Evolutionary conservation across 2,329 filamentous ascomycete genomes (phyloP), one percentile per base, ranked within the genome.

Genomic region (Fusarium tricinctum): DNA sequence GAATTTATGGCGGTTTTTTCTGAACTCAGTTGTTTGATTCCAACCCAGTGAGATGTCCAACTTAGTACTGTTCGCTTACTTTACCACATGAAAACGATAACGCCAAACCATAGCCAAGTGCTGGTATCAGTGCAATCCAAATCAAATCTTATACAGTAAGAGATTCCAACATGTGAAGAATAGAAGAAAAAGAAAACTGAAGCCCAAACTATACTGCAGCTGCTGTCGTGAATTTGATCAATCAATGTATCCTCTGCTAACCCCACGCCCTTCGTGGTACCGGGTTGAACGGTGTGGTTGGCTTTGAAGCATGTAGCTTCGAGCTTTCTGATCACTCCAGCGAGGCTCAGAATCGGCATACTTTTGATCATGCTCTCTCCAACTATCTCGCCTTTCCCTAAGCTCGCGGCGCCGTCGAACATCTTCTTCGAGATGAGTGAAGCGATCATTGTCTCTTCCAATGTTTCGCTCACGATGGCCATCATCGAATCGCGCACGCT

Each of bases 241-340:
- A 38, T 50, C 20, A 28, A 20, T 43, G 12, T 56, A 59, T 49
- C 23, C 39, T 45, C 45, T 38, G 15, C 54, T 17, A 20, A 17
- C 19, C 5, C 44, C 43, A 20, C 45, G 45, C 33, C 46, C 42
- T 33, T 56, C 59, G n/a, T 42, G 39, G 35, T 57, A 33, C 10
- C 42, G 45, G 26, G 35, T 38, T 51, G 60, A 55, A 49, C 40
- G 56, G 9, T 15, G 30, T 47, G 48, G 22, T 19, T 58, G 63
- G 22, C 52, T 66, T 46, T 52, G 52, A 28, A 47, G 58, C 70
- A 72, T 72, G 47, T 64, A 72, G 15, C 66, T 58, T 46, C 47
- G 58, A 40, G 70, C 70, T 39, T 61, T 55, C n/a, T 43, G 51
- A 35, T 67, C 52, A 39, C 43, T 64, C 69, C 70, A 71, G 30